These are phyloP conservation scores for Microthyrium microscopicum DNA, from an alignment of 2,329 filamentous ascomycete genomes.

Conservation along the genomic window DNA sequence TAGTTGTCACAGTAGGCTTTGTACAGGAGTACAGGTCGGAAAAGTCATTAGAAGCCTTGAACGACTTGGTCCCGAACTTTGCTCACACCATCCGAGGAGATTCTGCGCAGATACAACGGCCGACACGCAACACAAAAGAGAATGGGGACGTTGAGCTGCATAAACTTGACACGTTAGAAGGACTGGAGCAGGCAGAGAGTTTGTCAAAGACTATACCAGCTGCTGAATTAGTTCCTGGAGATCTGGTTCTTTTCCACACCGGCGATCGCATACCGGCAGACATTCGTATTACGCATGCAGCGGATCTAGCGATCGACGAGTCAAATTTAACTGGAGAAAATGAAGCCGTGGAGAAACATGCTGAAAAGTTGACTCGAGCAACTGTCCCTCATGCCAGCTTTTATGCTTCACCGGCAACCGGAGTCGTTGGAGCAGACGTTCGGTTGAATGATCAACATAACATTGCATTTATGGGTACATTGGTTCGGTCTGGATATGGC, in stretches of 20 bases:
- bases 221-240: slow-evolving; percentile 72
- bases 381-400: slow-evolving; percentile 33
- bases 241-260: slow-evolving; percentile 84
- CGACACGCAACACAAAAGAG: slow-evolving; percentile 12
- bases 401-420: slow-evolving; percentile 40
- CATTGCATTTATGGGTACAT: slow-evolving; percentile 94
- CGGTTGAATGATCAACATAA: slow-evolving; percentile 64
- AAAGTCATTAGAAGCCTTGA: slow-evolving; percentile 90
- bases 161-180: slow-evolving; percentile 35
- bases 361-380: slow-evolving; percentile 36
- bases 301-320: slow-evolving; percentile 85
- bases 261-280: slow-evolving; percentile 94
- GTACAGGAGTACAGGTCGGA: slow-evolving; percentile 96
- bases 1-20: slow-evolving; percentile 91
- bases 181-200: slow-evolving; percentile 50
- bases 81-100: slow-evolving; percentile 73
- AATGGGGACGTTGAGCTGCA: slow-evolving; percentile 25
- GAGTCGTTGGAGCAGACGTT: slow-evolving; percentile 46
- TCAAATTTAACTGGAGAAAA: slow-evolving; percentile 96
- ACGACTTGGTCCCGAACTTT: slow-evolving; percentile 83
- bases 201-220: slow-evolving; percentile 76
- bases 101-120: slow-evolving; percentile 11
- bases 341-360: slow-evolving; percentile 68
- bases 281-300: slow-evolving; percentile 78
- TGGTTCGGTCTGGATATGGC: slow-evolving; percentile 87